Base-by-base conservation (phyloP, 441 rosid species). In the Erysimum pusillum region DNA sequence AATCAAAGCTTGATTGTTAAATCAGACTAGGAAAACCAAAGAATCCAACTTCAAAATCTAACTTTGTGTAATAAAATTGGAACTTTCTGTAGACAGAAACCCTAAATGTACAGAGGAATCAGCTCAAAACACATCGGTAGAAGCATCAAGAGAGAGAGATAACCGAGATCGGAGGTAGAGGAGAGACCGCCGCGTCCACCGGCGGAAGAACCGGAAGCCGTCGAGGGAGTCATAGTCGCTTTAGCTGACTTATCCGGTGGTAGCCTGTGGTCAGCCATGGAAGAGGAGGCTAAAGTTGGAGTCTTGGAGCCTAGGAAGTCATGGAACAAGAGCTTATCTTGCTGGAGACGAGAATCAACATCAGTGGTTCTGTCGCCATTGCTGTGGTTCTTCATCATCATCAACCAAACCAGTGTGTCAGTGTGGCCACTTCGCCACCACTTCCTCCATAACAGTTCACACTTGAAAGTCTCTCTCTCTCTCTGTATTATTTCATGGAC, bases 291-390 rank as follows among this genome's bases (percentile, higher is more conserved):
- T 34, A 87, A 81, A 83, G 84, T 78, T 11, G 77, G 28, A 49
- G 80, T 53, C 82, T 89, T 94, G 80, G 83, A 80, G 71, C 99
- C 96, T 74, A 94, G 79, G 70, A 94, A 94, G 81, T 94, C 99
- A 67, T 91, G 96, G 41, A 94, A 88, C 92, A 87, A 85, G 81
- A 91, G 77, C 71, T 88, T 86, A 45, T 75, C 80, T 45, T 84
- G 82, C 3, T 62, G 80, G 75, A 71, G 61, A 59, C 49, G 71
- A 38, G 60, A 54, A 58, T 80, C 77, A 65, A 53, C 9, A 57
- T 56, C 46, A 63, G 36, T 65, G 6, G 52, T 53, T 56, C 59
- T 67, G 41, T 67, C 76, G 79, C 76, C 86, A 84, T 73, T 82
- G 78, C 69, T 73, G 77, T 69, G 85, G 39, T 82, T 83, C 70